Base-by-base conservation (phyloP, 805 yeast genomes). In the Wickerhamomyces silvicola region DNA sequence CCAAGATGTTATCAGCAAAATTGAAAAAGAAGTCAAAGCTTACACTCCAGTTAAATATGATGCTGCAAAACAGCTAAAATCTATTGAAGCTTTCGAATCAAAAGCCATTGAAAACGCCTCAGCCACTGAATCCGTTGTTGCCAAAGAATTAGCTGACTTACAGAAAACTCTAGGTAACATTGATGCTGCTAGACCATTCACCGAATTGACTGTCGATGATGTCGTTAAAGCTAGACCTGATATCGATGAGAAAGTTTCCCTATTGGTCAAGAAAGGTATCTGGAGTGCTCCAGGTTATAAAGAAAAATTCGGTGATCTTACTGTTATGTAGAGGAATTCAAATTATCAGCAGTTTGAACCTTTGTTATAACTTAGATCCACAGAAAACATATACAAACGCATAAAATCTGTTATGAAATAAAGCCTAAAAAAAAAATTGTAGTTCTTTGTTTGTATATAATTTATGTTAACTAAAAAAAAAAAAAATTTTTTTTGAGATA, bases 251-350 rank as follows among this genome's bases (percentile, higher is more conserved):
- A 92, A 92, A 82, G 95, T 88, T 50, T 74, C 70, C 56, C 86
- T 86, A 69, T 81, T 90, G 92, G 87, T 92, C 54, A 77, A 81
- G 75, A 81, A 88, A 74, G 95, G 96, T 67, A 83, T 83, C 72
- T 88, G 95, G 94, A 85, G 84, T 58, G 94, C 88, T 51, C 97
- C 97, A 54, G 95, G 96, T 54, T 92, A 92, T 80, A 80, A 83
- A 68, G 97, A 92, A 68, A 92, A 88, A 79, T 92, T 92, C 64
- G 97, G 97, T 66, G 85, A 83, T 62, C 77, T 90, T 68, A 86
- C 90, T 56, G 86, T 87, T 62, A 92, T 90, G 97, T 67, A 50
- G 41, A 15, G 13, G 11, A 7, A 13, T 16, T 10, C 14, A 15
- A 20, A 7, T 24, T 25, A 19, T 22, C 23, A 18, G 24, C 26